phyloP scores from a whole-genome alignment of 164 flowering plant genomes.

The Warburgia ugandensis region DNA sequence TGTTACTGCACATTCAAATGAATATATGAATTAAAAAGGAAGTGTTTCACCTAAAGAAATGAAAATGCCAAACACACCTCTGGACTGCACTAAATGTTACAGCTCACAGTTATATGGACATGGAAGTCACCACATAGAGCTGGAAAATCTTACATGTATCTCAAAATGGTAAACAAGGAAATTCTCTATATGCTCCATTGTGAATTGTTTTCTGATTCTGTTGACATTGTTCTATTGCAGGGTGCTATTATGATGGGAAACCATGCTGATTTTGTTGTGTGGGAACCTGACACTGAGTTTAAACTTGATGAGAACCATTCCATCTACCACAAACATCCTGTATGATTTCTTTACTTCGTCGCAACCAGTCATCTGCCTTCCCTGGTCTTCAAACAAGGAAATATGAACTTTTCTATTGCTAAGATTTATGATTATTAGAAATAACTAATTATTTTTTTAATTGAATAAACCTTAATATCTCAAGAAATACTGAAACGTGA shows the following conservation, averaged over 20 bases:
- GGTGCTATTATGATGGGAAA: slow-evolving; percentile 76
- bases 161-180: no score
- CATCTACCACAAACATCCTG: slow-evolving; percentile 66
- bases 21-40: background rate
- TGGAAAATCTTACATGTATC: no score
- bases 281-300: slow-evolving; percentile 88
- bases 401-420: no score
- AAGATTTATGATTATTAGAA: no score
- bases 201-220: background rate
- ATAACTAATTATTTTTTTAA: background rate
- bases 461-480: background rate
- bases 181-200: background rate
- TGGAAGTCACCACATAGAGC: no score
- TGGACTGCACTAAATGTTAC: no score
- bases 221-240: slow-evolving; percentile 29
- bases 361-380: background rate
- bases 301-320: slow-evolving; percentile 49
- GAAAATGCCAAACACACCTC: no score
- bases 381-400: no score
- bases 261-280: slow-evolving; percentile 89
- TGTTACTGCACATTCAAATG: background rate
- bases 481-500: no score
- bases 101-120: no score
- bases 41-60: no score
- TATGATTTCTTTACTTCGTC: slow-evolving; percentile 21